phyloP scores from a whole-genome alignment of 2,329 filamentous ascomycete genomes.

The Boeremia lycopersici region DNA sequence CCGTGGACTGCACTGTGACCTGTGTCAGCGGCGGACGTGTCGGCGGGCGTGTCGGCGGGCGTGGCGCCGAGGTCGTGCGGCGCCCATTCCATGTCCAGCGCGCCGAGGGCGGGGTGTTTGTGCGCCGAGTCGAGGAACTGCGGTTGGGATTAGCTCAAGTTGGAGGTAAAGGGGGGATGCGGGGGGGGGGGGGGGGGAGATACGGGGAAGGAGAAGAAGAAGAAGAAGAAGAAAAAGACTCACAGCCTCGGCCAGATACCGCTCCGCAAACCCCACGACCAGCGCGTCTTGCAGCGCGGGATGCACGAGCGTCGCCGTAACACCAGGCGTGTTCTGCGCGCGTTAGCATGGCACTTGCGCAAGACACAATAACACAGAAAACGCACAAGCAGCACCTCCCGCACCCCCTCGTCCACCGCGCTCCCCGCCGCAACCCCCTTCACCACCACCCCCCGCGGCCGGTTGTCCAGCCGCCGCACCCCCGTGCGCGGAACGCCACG shows the following conservation, averaged over 20 bases:
- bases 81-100: constrained; percentile 72
- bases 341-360: not conserved
- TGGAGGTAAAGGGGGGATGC: no score
- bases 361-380: no score
- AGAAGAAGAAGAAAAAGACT: constrained; percentile 1
- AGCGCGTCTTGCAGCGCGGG: constrained; percentile 46
- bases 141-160: no score
- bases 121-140: constrained; percentile 61
- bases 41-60: no score
- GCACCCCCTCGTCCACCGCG: constrained; percentile 68
- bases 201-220: not conserved
- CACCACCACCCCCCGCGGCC: constrained; percentile 71
- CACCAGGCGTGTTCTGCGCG: constrained; percentile 37
- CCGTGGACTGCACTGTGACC: no score
- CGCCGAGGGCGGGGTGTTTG: constrained; percentile 67
- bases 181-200: not conserved
- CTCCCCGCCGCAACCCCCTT: constrained; percentile 68
- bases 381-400: constrained; percentile 71
- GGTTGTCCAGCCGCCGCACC: constrained; percentile 73
- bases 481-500: constrained; percentile 51
- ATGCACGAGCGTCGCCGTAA: constrained; percentile 47
- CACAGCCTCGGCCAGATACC: constrained; percentile 68
- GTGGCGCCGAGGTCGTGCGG: no score
- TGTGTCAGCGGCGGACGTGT: no score
- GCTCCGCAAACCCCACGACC: constrained; percentile 52